These are phyloP conservation scores for Tuber umbilicatum DNA, from an alignment of 495 filamentous ascomycete genomes.

Conservation along the genomic window DNA sequence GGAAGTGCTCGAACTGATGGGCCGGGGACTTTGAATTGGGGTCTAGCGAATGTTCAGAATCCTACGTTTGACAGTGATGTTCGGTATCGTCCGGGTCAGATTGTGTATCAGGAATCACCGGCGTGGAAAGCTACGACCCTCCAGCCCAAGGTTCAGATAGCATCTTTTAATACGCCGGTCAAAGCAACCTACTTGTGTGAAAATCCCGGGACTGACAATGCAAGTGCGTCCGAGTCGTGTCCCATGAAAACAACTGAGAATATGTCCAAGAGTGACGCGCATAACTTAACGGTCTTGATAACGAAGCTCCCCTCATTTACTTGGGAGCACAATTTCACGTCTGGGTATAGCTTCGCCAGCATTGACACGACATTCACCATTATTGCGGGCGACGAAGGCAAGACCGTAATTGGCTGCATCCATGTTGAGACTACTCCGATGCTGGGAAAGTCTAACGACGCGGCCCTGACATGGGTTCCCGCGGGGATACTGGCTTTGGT, in stretches of 20 bases:
- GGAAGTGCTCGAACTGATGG: neutral
- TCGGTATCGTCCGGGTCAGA: slow-evolving; percentile 21
- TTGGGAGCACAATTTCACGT: slow-evolving; percentile 68
- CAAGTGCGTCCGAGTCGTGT: slow-evolving; percentile 17
- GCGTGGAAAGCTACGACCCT: slow-evolving; percentile 30
- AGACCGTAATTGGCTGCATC: slow-evolving; percentile 67
- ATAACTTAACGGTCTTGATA: slow-evolving; percentile 30
- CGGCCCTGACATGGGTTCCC: slow-evolving; percentile 70
- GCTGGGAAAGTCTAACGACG: slow-evolving; percentile 57
- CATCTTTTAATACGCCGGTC: slow-evolving; percentile 22
- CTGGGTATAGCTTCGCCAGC: slow-evolving; percentile 76
- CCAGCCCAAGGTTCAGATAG: slow-evolving; percentile 20
- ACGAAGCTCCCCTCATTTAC: slow-evolving; percentile 59
- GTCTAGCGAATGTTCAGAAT: slow-evolving; percentile 37
- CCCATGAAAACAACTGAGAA: slow-evolving; percentile 32
- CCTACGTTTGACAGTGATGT: slow-evolving; percentile 28
- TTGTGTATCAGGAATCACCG: slow-evolving; percentile 9
- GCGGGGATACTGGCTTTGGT: slow-evolving; percentile 70
- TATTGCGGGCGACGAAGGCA: slow-evolving; percentile 60
- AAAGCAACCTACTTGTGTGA: slow-evolving; percentile 21
- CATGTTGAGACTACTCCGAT: slow-evolving; percentile 74
- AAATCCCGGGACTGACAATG: neutral
- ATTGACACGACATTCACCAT: slow-evolving; percentile 64
- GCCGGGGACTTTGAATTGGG: slow-evolving; percentile 13
- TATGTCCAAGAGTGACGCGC: slow-evolving; percentile 33